phyloP scores from a whole-genome alignment of 805 yeast genomes.

The Candida ulmi region DNA sequence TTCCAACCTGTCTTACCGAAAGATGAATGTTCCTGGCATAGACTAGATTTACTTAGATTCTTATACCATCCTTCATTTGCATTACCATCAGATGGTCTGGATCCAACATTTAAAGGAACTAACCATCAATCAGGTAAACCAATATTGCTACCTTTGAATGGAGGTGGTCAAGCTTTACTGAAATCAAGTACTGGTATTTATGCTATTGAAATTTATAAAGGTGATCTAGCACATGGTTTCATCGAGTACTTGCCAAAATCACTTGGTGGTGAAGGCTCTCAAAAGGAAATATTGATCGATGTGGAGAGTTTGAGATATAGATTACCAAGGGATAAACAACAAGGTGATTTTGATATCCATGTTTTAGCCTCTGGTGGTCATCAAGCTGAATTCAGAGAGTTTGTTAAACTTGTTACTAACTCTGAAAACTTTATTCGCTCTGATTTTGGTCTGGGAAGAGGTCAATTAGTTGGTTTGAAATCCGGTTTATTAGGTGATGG shows the following conservation, averaged over 20 bases:
- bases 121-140: slow-evolving; percentile 35
- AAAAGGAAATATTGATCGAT: slow-evolving; percentile 41
- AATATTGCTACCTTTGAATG: slow-evolving; percentile 38
- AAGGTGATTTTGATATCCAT: slow-evolving; percentile 39
- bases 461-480: slow-evolving; percentile 33
- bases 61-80: slow-evolving; percentile 77
- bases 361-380: slow-evolving; percentile 57
- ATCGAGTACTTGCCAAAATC: slow-evolving; percentile 55
- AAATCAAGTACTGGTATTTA: slow-evolving; percentile 64
- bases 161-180: slow-evolving; percentile 36
- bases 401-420: slow-evolving; percentile 25
- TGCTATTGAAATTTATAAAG: slow-evolving; percentile 60
- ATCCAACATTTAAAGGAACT: slow-evolving; percentile 30
- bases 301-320: slow-evolving; percentile 37
- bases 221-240: slow-evolving; percentile 39
- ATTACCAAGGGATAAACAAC: slow-evolving; percentile 28
- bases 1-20: slow-evolving; percentile 44
- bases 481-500: slow-evolving; percentile 28
- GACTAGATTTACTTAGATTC: slow-evolving; percentile 72
- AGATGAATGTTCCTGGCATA: slow-evolving; percentile 84
- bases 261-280: slow-evolving; percentile 59
- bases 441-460: slow-evolving; percentile 40
- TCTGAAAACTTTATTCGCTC: slow-evolving; percentile 10
- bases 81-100: slow-evolving; percentile 56
- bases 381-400: slow-evolving; percentile 46